A percentile compares a stretch with the other conserved stretches of the same genome.
phyloP scores from a whole-genome alignment of 768 basidiomycete genomes.

The Trametopsis cervina region DNA sequence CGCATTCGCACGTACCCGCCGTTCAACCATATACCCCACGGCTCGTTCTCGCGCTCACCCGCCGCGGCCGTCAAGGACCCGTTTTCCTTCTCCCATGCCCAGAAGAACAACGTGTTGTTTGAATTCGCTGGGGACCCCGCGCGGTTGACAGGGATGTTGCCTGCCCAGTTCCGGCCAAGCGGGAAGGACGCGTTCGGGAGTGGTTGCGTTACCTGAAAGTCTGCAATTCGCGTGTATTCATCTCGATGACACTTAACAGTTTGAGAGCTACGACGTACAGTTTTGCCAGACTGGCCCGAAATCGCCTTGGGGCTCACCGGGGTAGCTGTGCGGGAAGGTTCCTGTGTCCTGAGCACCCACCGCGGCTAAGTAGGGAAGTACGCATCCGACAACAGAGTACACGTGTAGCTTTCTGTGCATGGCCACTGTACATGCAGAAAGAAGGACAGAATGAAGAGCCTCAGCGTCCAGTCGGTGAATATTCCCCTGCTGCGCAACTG shows the following conservation, averaged over 20 bases:
- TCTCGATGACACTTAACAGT: background rate
- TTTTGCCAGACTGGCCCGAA: conserved; percentile 28
- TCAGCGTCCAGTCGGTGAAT: too few species aligned
- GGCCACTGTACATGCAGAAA: too few species aligned
- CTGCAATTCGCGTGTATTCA: conserved; percentile 13
- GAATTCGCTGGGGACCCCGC: conserved; percentile 19
- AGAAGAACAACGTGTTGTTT: conserved; percentile 35
- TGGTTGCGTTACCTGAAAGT: conserved; percentile 29
- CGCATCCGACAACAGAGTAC: too few species aligned
- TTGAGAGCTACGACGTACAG: conserved; percentile 18
- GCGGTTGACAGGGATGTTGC: conserved; percentile 28
- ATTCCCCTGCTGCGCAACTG: too few species aligned
- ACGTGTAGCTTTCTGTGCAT: too few species aligned
- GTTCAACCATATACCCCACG: conserved; percentile 35
- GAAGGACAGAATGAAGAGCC: too few species aligned
- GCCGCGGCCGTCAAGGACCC: conserved; percentile 29
- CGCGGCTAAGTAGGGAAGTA: too few species aligned
- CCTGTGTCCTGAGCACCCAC: background rate
- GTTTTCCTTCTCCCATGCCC: conserved; percentile 30
- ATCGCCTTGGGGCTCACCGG: conserved; percentile 31
- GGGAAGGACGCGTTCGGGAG: conserved; percentile 29
- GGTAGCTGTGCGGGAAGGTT: conserved; percentile 34
- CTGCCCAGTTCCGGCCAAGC: conserved; percentile 30
- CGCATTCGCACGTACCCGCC: conserved; percentile 22
- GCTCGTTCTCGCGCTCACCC: conserved; percentile 20